These are phyloP conservation scores for Claviceps sp. DNA, from an alignment of 2,329 filamentous ascomycete genomes.

Conservation along the genomic window DNA sequence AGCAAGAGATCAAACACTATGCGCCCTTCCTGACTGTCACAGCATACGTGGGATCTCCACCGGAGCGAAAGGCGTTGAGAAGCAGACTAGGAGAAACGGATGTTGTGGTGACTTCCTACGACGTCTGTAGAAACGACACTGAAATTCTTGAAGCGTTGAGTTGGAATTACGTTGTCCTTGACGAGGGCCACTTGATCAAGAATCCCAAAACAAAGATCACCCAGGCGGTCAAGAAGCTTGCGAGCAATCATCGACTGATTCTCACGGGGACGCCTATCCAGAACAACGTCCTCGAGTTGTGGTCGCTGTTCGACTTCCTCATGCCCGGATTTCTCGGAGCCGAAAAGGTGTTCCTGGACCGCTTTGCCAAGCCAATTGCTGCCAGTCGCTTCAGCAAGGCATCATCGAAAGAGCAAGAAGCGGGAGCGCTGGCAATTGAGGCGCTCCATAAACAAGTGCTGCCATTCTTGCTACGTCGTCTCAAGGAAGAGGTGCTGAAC, in stretches of 20 bases:
- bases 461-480: conserved; percentile 84
- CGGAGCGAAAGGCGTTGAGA: conserved; percentile 61
- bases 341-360: conserved; percentile 87
- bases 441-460: conserved; percentile 97
- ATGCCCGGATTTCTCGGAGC: conserved; percentile 97
- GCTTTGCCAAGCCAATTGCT: conserved; percentile 89
- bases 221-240: conserved; percentile 75
- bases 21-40: conserved; percentile 85
- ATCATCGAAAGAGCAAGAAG: conserved; percentile 96
- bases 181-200: conserved; percentile 97
- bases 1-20: conserved; percentile 92
- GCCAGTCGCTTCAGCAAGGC: conserved; percentile 93
- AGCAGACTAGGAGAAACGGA: conserved; percentile 64
- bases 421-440: conserved; percentile 88
- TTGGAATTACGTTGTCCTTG: conserved; percentile 96
- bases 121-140: conserved; percentile 93
- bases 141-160: conserved; percentile 69
- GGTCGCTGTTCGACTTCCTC: conserved; percentile 96
- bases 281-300: conserved; percentile 92
- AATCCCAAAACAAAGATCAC: conserved; percentile 96
- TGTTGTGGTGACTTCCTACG: conserved; percentile 93
- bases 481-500: conserved; percentile 95
- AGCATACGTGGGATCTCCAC: conserved; percentile 81
- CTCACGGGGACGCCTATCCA: conserved; percentile 95
- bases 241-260: conserved; percentile 89